Evolutionary conservation across 2,329 filamentous ascomycete genomes (phyloP), one percentile per base, ranked within the genome.

Genomic region (Stachybotrys chlorohalonatus): DNA sequence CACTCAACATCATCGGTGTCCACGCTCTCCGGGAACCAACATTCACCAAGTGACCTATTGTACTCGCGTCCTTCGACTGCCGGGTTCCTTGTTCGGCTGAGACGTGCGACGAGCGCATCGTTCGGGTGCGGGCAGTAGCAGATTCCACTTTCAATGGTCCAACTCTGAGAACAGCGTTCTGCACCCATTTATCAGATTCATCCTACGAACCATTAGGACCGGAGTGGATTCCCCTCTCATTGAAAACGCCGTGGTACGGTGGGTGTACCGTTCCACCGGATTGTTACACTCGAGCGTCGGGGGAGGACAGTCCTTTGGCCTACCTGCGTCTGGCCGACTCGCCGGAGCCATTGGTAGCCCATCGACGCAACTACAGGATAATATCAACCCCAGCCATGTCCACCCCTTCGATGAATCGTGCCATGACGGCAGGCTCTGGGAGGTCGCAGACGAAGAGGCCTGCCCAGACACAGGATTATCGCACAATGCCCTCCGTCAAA

Each of bases 341-440:
- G 59, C 57, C 42, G 49, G 49, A 57, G 47, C 56, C 56, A 55
- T 52, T 58, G 56, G 57, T 56, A 52, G 54, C 54, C 61, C 55
- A 59, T 62, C 58, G 63, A 58, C 58, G 55, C 51, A 52, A 56
- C 48, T 58, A 53, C 55, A 57, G 59, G 63, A 64, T 53, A 58
- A 70, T 68, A 74, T 66, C 65, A 70, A 68, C 65, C 64, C 70
- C 72, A 87, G 73, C 72, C 63, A 54, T 66, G 66, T 72, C 79
- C 55, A 75, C 78, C 58, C 73, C 77, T 52, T 76, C 79, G 63
- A 80, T 80, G 72, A 81, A 82, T 69, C 80, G 79, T 68, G 80
- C 82, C 62, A 70, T 77, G 58, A 82, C 82, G 55, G 78, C 80
- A 67, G 80, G 79, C 63, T 82, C 82, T 47, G 79, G 75, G 63